Base-by-base conservation (phyloP, 768 basidiomycete species). In the Hypsizygus marmoreus region DNA sequence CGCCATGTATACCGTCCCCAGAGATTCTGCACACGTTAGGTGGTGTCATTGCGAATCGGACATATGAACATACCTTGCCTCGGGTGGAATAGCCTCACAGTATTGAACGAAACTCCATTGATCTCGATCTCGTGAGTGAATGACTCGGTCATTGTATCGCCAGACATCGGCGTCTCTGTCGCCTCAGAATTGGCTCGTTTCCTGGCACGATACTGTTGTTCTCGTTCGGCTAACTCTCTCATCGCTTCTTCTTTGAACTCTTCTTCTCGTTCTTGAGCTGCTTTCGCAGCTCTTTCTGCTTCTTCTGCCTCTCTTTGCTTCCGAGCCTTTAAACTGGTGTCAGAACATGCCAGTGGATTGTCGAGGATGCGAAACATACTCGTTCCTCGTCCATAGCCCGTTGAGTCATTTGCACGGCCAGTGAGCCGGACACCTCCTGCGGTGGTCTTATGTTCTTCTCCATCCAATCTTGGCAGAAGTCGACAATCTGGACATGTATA, bases 331-430 rank as follows among this genome's bases (percentile, higher is more conserved):
- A 37, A 7, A n/a, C 29, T n/a, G 35, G 16, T 12, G n/a, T 38
- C 14, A 31, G 29, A 7, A 19, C n/a, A 30, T 9, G 38, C 41
- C 12, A 46, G 26, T 7, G 8, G n/a, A 16, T 25, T 2, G 34
- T 23, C 33, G 24, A 16, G n/a, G 43, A 37, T 13, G 24, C 5
- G 12, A 38, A 26, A 60, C 76, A 41, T 40, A 85, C 88, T 55
- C 70, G 72, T 56, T 89, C 83, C 62, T 85, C 82, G 39, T 88
- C 84, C 50, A 71, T 66, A 0, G 88, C 88, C 23, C 91, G 79
- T 51, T 75, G 78, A 35, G 72, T 84, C 91, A 92, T 91, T 61
- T 91, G 79, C 4, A 79, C 71, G 9, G 90, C 90, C 4, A 93
- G 74, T 0, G 91, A 92, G 12, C 84, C 86, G 10, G 72, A 69